A percentile compares a stretch with the other conserved stretches of the same genome.
These are phyloP conservation scores for Panaeolus cyanescens DNA, from an alignment of 768 basidiomycete species.

Conservation along the genomic window DNA sequence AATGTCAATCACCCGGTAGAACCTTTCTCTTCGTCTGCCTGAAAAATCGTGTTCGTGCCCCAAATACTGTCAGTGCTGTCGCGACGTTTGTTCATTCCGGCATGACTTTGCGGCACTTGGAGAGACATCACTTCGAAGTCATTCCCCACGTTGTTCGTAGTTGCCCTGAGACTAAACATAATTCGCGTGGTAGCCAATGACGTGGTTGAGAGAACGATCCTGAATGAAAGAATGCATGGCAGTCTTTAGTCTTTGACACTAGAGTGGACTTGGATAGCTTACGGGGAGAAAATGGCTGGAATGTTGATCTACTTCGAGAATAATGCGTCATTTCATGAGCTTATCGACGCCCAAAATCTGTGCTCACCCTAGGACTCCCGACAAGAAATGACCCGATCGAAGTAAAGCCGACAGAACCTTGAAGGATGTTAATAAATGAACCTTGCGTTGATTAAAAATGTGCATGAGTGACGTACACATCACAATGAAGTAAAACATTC, in stretches of 20 bases:
- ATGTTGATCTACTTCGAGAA: constrained; percentile 31
- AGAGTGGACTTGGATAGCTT: background rate
- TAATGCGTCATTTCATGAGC: background rate
- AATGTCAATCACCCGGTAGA: no score
- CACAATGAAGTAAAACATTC: constrained; percentile 42
- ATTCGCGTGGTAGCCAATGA: constrained; percentile 31
- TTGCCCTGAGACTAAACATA: constrained; percentile 26
- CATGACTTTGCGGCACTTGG: background rate
- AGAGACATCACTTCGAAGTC: background rate
- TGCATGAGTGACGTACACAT: constrained; percentile 22
- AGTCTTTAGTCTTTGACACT: background rate
- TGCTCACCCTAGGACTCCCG: constrained; percentile 27
- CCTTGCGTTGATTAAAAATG: background rate
- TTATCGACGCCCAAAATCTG: background rate
- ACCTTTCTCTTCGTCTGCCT: no score
- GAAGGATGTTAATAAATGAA: background rate
- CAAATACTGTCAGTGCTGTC: background rate
- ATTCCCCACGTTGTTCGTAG: constrained; percentile 3
- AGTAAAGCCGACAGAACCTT: constrained; percentile 34
- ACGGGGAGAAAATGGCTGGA: constrained; percentile 39
- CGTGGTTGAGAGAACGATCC: constrained; percentile 26
- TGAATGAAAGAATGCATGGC: constrained; percentile 4
- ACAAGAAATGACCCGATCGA: constrained; percentile 34
- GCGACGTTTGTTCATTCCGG: background rate
- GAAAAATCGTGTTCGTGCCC: no score